Conservation (phyloP, 2,329 filamentous ascomycete species). For the Arthrobotrys iridis region DNA sequence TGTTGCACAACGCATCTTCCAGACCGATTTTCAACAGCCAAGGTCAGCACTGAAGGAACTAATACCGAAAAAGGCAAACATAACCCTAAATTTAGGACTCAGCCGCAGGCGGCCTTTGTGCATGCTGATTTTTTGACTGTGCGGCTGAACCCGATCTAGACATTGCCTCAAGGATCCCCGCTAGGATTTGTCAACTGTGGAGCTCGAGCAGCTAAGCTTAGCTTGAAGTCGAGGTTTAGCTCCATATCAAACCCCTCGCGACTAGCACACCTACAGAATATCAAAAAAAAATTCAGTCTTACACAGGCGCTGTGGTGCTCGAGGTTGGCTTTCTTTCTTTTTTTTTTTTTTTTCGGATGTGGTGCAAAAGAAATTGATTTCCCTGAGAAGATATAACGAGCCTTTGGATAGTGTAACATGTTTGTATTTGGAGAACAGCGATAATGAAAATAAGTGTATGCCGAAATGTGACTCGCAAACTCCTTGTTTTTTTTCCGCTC, state of each 20-base stretch:
- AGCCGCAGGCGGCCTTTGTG: slow-evolving; percentile 46
- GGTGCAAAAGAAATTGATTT: slow-evolving; percentile 1
- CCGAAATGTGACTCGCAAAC: slow-evolving; percentile 51
- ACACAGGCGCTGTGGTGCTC: background rate
- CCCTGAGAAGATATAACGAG: background rate
- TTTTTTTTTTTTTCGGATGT: too few relatives aligned
- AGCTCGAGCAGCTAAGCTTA: slow-evolving; percentile 24
- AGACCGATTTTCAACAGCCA: slow-evolving; percentile 1
- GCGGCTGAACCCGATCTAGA: slow-evolving; percentile 45
- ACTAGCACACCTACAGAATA: background rate
- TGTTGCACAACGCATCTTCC: slow-evolving; percentile 3
- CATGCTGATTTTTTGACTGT: slow-evolving; percentile 24
- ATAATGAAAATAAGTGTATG: slow-evolving; percentile 42
- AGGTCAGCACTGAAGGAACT: slow-evolving; percentile 27
- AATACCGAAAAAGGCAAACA: slow-evolving; percentile 19
- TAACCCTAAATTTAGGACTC: slow-evolving; percentile 53
- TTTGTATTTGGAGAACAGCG: slow-evolving; percentile 22
- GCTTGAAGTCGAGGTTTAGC: background rate
- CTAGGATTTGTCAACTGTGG: slow-evolving; percentile 43
- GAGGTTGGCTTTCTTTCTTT: background rate
- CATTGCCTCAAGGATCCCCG: slow-evolving; percentile 11
- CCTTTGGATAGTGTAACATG: slow-evolving; percentile 38
- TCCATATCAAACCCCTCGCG: background rate
- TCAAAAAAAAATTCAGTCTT: background rate
- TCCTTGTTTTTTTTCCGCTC: slow-evolving; percentile 54